Evolutionary conservation across 352 stramenopile species (phyloP).

Genomic region (Pythium dissotocum): DNA sequence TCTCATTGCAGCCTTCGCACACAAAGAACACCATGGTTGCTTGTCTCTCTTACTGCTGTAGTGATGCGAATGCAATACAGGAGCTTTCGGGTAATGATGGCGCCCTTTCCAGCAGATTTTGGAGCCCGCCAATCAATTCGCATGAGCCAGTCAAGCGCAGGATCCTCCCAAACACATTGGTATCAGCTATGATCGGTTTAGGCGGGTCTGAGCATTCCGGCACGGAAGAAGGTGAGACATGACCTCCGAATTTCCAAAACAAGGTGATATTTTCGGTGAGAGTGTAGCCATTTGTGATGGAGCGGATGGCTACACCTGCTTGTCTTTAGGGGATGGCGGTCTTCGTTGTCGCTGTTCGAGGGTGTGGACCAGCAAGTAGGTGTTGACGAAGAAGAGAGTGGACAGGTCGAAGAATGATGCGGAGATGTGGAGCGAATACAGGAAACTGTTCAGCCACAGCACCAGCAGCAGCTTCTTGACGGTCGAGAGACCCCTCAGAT

Average conservation of each 20-base stretch:
- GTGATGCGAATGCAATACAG: not conserved
- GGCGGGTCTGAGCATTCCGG: not conserved
- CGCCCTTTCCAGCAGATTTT: slow-evolving; percentile 1
- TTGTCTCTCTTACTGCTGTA: not conserved
- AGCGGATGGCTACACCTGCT: not conserved
- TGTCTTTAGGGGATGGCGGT: not conserved
- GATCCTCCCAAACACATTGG: not conserved
- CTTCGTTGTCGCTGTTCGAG: slow-evolving; percentile 9
- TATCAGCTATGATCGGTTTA: slow-evolving; percentile 1
- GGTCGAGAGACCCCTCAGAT: slow-evolving; percentile 1
- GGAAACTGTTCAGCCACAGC: slow-evolving; percentile 17
- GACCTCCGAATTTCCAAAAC: not conserved
- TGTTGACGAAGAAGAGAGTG: slow-evolving; percentile 10
- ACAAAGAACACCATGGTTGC: slow-evolving; percentile 83
- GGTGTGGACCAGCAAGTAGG: slow-evolving; percentile 11
- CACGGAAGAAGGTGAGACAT: not conserved
- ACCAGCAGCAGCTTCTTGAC: slow-evolving; percentile 10
- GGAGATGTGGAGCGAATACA: slow-evolving; percentile 12
- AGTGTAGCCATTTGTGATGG: slow-evolving; percentile 1
- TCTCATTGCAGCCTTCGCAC: slow-evolving; percentile 90
- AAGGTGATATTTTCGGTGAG: not conserved
- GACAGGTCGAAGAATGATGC: not conserved
- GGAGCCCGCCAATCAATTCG: slow-evolving; percentile 7
- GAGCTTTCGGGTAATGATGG: not conserved
- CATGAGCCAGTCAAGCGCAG: slow-evolving; percentile 1